These are phyloP conservation scores for Nicotiana benthamiana DNA, from an alignment of 257 asterid species.

Conservation along the genomic window DNA sequence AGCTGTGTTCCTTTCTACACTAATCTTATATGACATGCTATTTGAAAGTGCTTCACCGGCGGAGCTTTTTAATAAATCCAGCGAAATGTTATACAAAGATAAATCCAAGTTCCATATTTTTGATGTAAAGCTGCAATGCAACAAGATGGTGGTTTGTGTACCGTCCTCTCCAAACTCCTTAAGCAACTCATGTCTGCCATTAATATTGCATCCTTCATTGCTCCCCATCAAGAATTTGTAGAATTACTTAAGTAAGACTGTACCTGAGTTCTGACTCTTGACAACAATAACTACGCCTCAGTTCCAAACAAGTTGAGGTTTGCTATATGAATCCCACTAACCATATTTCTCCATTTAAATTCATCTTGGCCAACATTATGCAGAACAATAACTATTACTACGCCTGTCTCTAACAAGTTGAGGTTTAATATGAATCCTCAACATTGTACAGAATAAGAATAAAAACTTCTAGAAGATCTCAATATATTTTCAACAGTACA, in stretches of 20 bases:
- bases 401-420: background rate
- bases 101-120: background rate
- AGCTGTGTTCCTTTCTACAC: background rate
- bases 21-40: background rate
- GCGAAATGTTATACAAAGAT: background rate
- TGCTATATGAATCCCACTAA: background rate
- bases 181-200: background rate
- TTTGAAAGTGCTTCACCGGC: background rate
- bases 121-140: background rate
- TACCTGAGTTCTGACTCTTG: background rate
- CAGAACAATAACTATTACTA: background rate
- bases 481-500: background rate
- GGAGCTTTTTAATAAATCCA: background rate
- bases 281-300: background rate
- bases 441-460: background rate
- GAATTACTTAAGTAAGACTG: background rate
- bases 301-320: background rate
- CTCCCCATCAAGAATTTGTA: background rate
- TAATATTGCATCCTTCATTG: background rate
- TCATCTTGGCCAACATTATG: background rate
- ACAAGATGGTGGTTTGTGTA: background rate
- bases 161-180: background rate
- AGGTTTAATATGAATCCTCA: background rate
- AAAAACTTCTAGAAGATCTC: background rate
- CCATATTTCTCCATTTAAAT: background rate